Base-by-base conservation (phyloP, 495 filamentous ascomycete species). In the Rhizodiscina lignyota region DNA sequence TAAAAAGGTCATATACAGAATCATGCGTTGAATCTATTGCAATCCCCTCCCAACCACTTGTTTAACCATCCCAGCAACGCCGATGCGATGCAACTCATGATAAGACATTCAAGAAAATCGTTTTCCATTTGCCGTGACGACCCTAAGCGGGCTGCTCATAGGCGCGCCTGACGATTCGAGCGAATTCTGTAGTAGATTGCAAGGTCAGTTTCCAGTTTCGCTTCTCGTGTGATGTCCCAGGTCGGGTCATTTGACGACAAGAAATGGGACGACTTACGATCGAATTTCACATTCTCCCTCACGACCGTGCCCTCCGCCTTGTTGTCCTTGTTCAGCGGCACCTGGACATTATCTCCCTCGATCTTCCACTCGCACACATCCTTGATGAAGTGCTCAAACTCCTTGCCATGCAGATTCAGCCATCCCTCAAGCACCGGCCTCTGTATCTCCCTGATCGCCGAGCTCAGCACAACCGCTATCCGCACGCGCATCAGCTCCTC, bases 231-330 rank as follows among this genome's bases (percentile, higher is more conserved):
- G n/a, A n/a, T n/a, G n/a, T n/a, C n/a, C n/a, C n/a, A n/a, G n/a
- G n/a, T n/a, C n/a, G 24, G 32, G 24, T 10, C 18, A 27, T 44
- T 30, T 42, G 36, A 15, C 10, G 10, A 16, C 34, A 22, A 27
- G 8, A 27, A 8, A 27, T 8, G 24, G 24, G 24, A 27, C 8
- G 24, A 55, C 63, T 56, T 52, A 63, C 74, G 84, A 36, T 92
- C 87, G 40, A 99, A 84, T 63, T 82, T 80, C 32, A 99, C 91
- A 42, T 84, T 83, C 67, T 99, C 91, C 57, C 87, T 73, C 52
- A 93, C 85, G 47, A 94, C 81, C 28, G 83, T 83, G 49, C 86
- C 87, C 68, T 89, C 86, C 20, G 83, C 91, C 72, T 96, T 86
- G 58, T 99, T 99, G 67, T 99, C 91, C 58, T 89, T 79, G 58